phyloP scores from a whole-genome alignment of 208 protist genomes.

The Histomonas meleagridis region DNA sequence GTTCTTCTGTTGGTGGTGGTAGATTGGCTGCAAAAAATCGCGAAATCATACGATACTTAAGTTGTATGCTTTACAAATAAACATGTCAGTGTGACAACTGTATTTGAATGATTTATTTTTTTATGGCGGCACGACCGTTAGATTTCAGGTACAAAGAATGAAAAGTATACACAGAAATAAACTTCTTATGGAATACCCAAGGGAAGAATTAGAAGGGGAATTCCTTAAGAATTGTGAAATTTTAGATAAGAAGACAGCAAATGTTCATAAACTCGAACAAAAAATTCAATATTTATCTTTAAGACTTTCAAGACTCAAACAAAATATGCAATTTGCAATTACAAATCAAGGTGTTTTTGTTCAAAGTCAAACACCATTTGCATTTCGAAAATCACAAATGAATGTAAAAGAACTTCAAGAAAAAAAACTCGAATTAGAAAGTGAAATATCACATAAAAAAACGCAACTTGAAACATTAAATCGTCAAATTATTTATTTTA shows the following conservation, averaged over 20 bases:
- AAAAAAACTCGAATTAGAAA: neutral
- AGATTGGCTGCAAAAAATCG: neutral
- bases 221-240: constrained; percentile 36
- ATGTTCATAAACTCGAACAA: neutral
- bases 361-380: neutral
- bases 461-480: neutral
- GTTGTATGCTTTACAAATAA: too few relatives aligned
- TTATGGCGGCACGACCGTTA: too few relatives aligned
- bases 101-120: too few relatives aligned
- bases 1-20: neutral
- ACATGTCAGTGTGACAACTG: too few relatives aligned
- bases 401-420: neutral
- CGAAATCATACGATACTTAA: too few relatives aligned
- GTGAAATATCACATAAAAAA: neutral
- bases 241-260: neutral
- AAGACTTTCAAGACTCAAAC: neutral
- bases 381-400: constrained; percentile 15
- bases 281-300: neutral
- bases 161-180: neutral
- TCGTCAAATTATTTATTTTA: neutral
- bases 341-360: neutral
- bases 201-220: neutral
- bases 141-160: too few relatives aligned
- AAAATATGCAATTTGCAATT: neutral
- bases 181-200: neutral